Conservation (phyloP, 2,329 filamentous ascomycete genomes). For the Fusarium sp. region DNA sequence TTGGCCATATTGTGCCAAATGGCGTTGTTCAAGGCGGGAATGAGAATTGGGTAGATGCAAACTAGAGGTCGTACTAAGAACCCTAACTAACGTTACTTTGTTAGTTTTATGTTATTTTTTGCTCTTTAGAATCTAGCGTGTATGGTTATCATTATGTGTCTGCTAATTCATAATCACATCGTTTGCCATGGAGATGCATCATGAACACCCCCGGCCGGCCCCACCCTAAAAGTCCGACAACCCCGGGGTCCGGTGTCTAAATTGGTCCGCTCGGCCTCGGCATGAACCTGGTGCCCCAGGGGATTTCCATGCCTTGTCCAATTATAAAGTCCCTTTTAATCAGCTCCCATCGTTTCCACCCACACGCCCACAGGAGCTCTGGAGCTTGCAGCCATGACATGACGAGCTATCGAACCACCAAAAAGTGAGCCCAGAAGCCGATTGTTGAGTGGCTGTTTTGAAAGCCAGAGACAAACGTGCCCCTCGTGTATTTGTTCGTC, state of each 20-base stretch:
- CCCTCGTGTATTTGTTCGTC: conserved; percentile 15
- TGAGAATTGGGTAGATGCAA: conserved; percentile 17
- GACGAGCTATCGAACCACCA: conserved; percentile 44
- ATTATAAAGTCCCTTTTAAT: conserved; percentile 37
- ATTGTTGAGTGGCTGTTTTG: conserved; percentile 35
- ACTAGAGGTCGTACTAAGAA: not conserved
- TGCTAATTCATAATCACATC: not conserved
- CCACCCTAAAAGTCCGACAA: conserved; percentile 37
- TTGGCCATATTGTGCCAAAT: conserved; percentile 20
- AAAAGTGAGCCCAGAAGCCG: conserved; percentile 42
- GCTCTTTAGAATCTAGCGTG: not conserved
- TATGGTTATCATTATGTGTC: not conserved
- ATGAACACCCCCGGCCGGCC: conserved; percentile 29
- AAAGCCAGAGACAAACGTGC: conserved; percentile 34
- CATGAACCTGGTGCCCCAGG: conserved; percentile 8
- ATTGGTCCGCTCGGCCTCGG: conserved; percentile 33
- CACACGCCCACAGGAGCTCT: conserved; percentile 38
- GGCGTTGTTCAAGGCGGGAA: conserved; percentile 20
- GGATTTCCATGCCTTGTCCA: conserved; percentile 18
- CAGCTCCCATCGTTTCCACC: conserved; percentile 28
- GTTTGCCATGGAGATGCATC: conserved; percentile 1
- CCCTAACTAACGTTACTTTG: not conserved
- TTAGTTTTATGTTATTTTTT: not conserved
- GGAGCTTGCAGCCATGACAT: conserved; percentile 38
- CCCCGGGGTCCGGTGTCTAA: conserved; percentile 30